A percentile compares a stretch with the other conserved stretches of the same genome.
Evolutionary conservation across 75 land plant species (phyloP).

Genomic region (Cupressus sempervirens): DNA sequence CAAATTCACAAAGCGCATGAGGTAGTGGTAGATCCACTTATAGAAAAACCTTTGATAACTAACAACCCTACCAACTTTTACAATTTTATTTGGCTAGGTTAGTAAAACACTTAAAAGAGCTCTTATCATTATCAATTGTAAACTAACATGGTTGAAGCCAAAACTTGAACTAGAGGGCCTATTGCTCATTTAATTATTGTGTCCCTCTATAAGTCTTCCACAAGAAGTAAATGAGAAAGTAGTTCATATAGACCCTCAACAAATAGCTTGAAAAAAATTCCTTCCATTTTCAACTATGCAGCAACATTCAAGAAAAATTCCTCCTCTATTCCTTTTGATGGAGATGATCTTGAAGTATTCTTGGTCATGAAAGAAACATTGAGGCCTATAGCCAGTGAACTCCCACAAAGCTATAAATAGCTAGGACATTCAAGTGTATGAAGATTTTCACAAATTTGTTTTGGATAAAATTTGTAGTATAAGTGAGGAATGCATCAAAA

Average conservation of each 20-base stretch:
- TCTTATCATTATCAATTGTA: conserved; percentile 82
- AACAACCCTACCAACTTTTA: conserved; percentile 88
- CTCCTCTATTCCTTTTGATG: conserved; percentile 25
- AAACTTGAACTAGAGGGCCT: conserved; percentile 76
- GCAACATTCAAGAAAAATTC: conserved; percentile 47
- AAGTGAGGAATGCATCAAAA: conserved; percentile 28
- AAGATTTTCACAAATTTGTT: conserved; percentile 6
- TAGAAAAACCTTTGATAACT: conserved; percentile 84
- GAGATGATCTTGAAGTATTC: conserved; percentile 6
- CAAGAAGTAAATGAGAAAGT: conserved; percentile 71
- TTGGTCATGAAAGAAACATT: not conserved
- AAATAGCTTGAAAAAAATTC: conserved; percentile 27
- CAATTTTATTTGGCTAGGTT: conserved; percentile 92
- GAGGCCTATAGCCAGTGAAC: conserved; percentile 21
- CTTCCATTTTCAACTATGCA: conserved; percentile 34
- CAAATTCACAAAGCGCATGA: conserved; percentile 93
- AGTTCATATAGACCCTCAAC: conserved; percentile 83
- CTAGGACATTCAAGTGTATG: conserved; percentile 36
- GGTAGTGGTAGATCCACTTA: conserved; percentile 87
- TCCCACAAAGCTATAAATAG: conserved; percentile 42
- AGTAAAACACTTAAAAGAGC: conserved; percentile 81
- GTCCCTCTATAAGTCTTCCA: conserved; percentile 88
- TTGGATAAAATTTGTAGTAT: conserved; percentile 21
- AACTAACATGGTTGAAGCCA: conserved; percentile 67
- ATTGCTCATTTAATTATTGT: conserved; percentile 71